Base-by-base conservation (phyloP, 2,329 filamentous ascomycete species). In the Trichophyton mentagrophytes region DNA sequence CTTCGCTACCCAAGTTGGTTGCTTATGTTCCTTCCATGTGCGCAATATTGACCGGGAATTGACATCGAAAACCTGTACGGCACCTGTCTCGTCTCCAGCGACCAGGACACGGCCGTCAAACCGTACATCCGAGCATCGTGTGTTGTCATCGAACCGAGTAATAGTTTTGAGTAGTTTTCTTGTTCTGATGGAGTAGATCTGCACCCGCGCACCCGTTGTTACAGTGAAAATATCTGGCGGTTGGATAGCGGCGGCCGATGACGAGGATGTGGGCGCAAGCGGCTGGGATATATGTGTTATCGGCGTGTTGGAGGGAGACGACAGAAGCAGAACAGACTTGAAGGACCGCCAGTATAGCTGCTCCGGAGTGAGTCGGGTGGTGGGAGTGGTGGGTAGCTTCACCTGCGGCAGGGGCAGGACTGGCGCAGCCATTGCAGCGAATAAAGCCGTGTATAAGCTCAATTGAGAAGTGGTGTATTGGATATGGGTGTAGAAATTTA, bases 311-410 rank as follows among this genome's bases (percentile, higher is more conserved):
- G 93, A 90, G 65, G 91, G 90, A 64, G 92, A 95, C 53, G 93
- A 89, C 64, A 97, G 85, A 64, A 92, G 85, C 61, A 95, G 84
- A 66, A 91, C 89, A 67, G 91, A 93, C 76, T 89, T 90, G 79
- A 99, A 99, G 11, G 88, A 87, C 71, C 87, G 88, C 95, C 95
- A 99, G 80, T 97, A 97, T 66, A 86, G 83, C 77, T 97, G 91
- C 78, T 99, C 93, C 36, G 91, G 86, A 4, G 92, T 96, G 56
- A 92, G 77, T 57, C 69, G 70, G 60, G 89, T 87, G 46, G 87
- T 86, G 61, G 90, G 90, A 58, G 89, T 89, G 65, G 88, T 82
- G 61, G 92, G 85, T 70, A 95, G 82, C 80, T 90, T 95, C 70
- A 95, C 78, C 73, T 86, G 86, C 73, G 85, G 85, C 66, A 95